Evolutionary conservation across 83 land plant species (phyloP), one percentile per base, ranked within the genome.

Genomic region (Diphasiastrum complanatum): DNA sequence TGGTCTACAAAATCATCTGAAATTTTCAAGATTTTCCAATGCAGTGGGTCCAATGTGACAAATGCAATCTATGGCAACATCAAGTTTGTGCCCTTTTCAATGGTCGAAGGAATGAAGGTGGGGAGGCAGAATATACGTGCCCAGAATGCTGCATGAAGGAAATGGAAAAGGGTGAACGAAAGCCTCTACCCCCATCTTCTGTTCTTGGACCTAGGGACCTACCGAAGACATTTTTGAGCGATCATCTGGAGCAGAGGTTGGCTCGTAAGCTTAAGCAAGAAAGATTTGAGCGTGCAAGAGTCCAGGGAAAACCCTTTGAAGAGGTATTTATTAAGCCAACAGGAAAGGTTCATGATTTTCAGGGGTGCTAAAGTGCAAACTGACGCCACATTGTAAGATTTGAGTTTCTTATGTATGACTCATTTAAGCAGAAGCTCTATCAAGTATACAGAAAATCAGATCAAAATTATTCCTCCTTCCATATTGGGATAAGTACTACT

Each of bases 31-130:
- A n/a, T 41, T 41, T 40, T 47, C 33, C 16, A 38, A 25, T 79
- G 72, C 85, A 95, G 99, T 95, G 99, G 99, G 97, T 86, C 22
- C 89, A 86, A 70, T 95, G 99, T 70, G 97, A 89, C 49, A 89
- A 89, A 62, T 95, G 99, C 81, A 82, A 95, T 65, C 77, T 78
- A 51, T 95, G 99, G 99, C 97, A 95, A 61, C 99, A 95, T 71
- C 97, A 90, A 76, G 79, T 89, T 19, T 95, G 99, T 79, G 86
- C 99, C 32, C 78, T 95, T 35, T 95, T 95, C 68, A 95, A 95
- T 77, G 92, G 86, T 33, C 73, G 93, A 26, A 84, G 93, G 54
- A 90, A 86, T 79, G 99, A 95, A 71, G 83, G 89, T 58, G 99
- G 93, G 4, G 85, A 86, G 64, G 96, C 92, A 53, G 99, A 86